A percentile compares a stretch with the other conserved stretches of the same genome.
phyloP scores from a whole-genome alignment of 2,329 filamentous ascomycete genomes.

The Aureobasidium mangrovei region DNA sequence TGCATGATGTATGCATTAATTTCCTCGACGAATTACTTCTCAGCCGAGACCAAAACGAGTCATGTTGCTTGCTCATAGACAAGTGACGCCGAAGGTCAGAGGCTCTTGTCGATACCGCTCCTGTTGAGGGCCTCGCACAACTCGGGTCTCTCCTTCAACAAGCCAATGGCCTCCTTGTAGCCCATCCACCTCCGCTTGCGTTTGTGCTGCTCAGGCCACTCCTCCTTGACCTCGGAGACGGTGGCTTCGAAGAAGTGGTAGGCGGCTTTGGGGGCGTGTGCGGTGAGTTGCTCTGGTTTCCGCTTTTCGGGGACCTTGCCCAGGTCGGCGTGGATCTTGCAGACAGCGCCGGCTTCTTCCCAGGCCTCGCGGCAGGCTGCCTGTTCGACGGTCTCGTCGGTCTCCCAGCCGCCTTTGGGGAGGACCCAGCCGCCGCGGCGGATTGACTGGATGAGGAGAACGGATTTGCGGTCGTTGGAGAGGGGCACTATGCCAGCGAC shows the following conservation, averaged over 20 bases:
- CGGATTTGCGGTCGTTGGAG: constrained; percentile 74
- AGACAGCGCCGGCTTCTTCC: constrained; percentile 92
- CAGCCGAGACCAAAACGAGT: no score
- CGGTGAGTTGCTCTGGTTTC: constrained; percentile 42
- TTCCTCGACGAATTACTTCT: background rate
- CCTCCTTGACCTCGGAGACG: constrained; percentile 73
- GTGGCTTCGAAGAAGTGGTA: constrained; percentile 81
- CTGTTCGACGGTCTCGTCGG: constrained; percentile 81
- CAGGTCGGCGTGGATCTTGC: constrained; percentile 75
- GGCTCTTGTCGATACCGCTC: constrained; percentile 39
- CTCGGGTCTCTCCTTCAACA: constrained; percentile 71
- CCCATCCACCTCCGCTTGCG: constrained; percentile 83
- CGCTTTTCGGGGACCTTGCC: constrained; percentile 79
- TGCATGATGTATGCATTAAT: background rate
- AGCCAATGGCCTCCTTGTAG: constrained; percentile 70
- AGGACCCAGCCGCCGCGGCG: constrained; percentile 90
- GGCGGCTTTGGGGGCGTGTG: constrained; percentile 58
- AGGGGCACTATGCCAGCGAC: constrained; percentile 92
- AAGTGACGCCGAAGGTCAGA: background rate
- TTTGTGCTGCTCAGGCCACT: constrained; percentile 94
- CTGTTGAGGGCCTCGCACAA: constrained; percentile 77
- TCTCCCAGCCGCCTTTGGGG: constrained; percentile 96
- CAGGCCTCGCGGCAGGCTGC: constrained; percentile 84
- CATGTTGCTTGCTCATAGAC: background rate
- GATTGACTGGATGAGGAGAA: constrained; percentile 89